Conservation (phyloP, 805 yeast species). For the Starmerella stellata region DNA sequence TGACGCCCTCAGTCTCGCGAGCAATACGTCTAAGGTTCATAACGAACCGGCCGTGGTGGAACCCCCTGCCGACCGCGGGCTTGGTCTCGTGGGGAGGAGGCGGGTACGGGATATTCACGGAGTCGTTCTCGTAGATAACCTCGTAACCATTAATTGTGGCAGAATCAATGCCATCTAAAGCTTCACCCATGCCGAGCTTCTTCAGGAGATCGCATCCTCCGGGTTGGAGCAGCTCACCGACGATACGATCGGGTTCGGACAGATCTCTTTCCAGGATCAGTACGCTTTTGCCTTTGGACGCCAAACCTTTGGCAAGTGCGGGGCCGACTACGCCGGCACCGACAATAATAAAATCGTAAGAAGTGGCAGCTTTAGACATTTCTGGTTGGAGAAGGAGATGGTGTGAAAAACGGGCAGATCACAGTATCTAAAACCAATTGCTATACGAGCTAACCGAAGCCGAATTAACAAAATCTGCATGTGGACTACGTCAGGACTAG, state of each 20-base stretch:
- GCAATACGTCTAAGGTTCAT: constrained; percentile 59
- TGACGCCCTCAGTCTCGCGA: constrained; percentile 49
- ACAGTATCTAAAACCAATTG: not conserved
- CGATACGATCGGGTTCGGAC: constrained; percentile 84
- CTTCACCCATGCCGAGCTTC: constrained; percentile 65
- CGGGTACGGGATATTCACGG: constrained; percentile 53
- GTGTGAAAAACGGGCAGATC: not conserved
- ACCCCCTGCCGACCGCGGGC: constrained; percentile 53
- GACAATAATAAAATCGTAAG: constrained; percentile 70
- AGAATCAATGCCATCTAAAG: constrained; percentile 61
- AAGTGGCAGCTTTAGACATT: constrained; percentile 8
- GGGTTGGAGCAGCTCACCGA: constrained; percentile 94
- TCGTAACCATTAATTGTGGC: constrained; percentile 64
- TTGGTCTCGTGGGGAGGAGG: constrained; percentile 2
- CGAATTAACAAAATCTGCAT: not conserved
- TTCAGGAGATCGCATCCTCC: constrained; percentile 76
- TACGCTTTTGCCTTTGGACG: constrained; percentile 75
- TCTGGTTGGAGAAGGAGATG: not conserved
- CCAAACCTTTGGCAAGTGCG: constrained; percentile 72
- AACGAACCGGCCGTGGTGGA: constrained; percentile 83
- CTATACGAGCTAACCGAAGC: not conserved
- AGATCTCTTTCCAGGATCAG: constrained; percentile 71
- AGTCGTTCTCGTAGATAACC: constrained; percentile 43
- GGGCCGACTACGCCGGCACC: constrained; percentile 99
- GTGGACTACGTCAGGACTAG: not conserved